Evolutionary conservation across 2,329 filamentous ascomycete species (phyloP).

Genomic region (Venturia effusa): DNA sequence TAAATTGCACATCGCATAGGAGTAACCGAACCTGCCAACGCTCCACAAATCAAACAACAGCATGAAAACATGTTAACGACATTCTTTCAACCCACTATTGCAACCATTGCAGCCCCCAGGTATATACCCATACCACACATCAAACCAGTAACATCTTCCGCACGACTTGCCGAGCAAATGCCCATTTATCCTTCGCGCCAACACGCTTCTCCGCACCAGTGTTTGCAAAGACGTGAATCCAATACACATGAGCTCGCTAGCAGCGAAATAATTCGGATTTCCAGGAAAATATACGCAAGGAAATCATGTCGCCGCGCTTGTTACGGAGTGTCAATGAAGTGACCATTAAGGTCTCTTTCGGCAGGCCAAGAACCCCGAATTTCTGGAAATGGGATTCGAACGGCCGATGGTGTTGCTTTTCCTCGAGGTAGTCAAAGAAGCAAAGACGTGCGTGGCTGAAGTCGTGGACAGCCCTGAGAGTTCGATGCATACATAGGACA

Average conservation of each 20-base stretch:
- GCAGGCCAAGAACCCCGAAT: not conserved
- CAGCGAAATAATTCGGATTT: not conserved
- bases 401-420: not conserved
- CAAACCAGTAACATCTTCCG: not conserved
- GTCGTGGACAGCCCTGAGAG: not conserved
- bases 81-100: not conserved
- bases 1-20: not conserved
- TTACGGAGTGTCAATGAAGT: not conserved
- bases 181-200: not conserved
- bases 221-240: not conserved
- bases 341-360: not conserved
- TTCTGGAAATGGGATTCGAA: not conserved
- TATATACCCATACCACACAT: not conserved
- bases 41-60: not conserved
- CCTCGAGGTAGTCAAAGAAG: not conserved
- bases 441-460: not conserved
- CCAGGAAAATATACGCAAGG: not conserved
- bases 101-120: too few relatives aligned
- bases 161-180: not conserved
- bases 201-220: not conserved
- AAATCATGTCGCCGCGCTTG: not conserved
- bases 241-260: not conserved
- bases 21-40: not conserved
- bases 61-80: not conserved
- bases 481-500: too few relatives aligned